These are phyloP conservation scores for Fusarium beomiforme DNA, from an alignment of 2,329 filamentous ascomycete genomes.

Conservation along the genomic window DNA sequence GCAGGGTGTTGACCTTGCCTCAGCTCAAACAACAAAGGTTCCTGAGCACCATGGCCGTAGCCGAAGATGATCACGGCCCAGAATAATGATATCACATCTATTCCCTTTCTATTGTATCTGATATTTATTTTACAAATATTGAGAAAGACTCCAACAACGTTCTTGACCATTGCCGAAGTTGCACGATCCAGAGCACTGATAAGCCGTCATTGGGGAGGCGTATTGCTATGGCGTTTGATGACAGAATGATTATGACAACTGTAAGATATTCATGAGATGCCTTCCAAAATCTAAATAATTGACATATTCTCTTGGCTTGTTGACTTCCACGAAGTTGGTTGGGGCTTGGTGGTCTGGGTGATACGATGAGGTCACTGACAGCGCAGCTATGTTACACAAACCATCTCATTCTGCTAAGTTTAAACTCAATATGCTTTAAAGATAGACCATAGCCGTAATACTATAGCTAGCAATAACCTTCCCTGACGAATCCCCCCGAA, in stretches of 20 bases:
- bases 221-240: not conserved
- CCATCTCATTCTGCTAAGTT: not conserved
- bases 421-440: not conserved
- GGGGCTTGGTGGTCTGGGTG: not conserved
- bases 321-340: not conserved
- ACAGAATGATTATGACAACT: not conserved
- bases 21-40: constrained; percentile 19
- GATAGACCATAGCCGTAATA: not conserved
- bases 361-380: not conserved
- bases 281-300: not conserved
- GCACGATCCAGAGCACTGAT: not conserved
- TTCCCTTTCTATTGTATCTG: not conserved
- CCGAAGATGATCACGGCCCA: not conserved
- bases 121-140: not conserved
- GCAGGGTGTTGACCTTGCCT: constrained; percentile 40
- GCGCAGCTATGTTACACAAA: not conserved
- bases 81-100: not conserved
- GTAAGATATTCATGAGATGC: not conserved
- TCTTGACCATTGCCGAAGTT: not conserved
- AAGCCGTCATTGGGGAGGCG: not conserved
- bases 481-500: not conserved
- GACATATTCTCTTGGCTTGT: not conserved
- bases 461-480: not conserved
- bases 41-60: not conserved
- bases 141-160: not conserved